Base-by-base conservation (phyloP, 352 stramenopile species). In the Phytophthora capsici region DNA sequence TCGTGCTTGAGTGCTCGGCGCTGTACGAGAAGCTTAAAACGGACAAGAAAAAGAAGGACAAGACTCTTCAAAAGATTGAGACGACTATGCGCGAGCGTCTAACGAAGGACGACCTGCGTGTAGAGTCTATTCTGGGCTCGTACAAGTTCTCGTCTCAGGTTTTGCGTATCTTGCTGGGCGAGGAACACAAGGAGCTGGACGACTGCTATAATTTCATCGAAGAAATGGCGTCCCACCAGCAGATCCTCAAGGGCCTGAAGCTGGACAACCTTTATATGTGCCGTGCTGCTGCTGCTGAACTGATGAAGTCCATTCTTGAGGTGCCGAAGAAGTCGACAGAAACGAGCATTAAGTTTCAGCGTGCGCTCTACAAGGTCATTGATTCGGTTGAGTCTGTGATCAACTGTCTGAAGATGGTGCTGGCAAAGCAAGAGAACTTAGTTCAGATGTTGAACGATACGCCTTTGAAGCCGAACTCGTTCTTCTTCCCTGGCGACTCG, bases 121-220 rank as follows among this genome's bases (percentile, higher is more conserved):
- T 95, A 3, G 83, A 95, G 55, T 89, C 84, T 2, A 91, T 95
- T 63, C 28, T 93, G n/a, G 86, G 86, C 1, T 93, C 84, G 14
- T 95, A 93, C 72, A 93, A 93, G 64, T 95, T 95, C 62, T 93
- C 86, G 9, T 95, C 86, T 1, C 86, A 95, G 41, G 85, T 93
- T 12, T 41, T 95, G 22, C 82, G 82, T 17, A 82, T 93, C 44
- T 58, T 95, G 20, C 69, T 95, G 4, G 86, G 86, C 16, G 86
- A 95, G n/a, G 86, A 93, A 52, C 86, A 95, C 69, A 91, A 88
- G 51, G 86, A 92, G 41, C 51, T 95, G 25, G 76, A 90, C 17
- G 85, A 92, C 55, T 93, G 84, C 60, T 95, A 90, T 61, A 81
- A 86, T 43, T 95, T 95, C 48, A 93, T 93, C 13, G 86, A 95